Conservation (phyloP, 176 grass and related monocot species). For the Aegilops tauschii region DNA sequence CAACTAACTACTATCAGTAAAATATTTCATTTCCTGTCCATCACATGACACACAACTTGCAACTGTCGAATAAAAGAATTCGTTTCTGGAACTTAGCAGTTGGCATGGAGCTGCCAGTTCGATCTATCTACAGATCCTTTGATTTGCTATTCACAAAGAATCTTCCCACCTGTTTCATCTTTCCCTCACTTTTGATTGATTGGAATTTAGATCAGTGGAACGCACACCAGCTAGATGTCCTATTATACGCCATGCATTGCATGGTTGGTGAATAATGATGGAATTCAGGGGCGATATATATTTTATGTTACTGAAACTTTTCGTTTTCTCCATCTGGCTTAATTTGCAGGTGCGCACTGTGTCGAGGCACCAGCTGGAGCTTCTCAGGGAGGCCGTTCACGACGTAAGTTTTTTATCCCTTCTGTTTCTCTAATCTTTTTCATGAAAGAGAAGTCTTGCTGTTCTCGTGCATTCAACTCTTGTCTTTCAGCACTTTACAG, state of each 20-base stretch:
- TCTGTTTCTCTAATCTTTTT: not conserved
- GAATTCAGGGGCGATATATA: not conserved
- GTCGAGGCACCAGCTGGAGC: slow-evolving; percentile 48
- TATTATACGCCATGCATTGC: too few relatives aligned
- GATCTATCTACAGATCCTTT: too few relatives aligned
- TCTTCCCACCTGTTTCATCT: too few relatives aligned
- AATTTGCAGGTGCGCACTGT: slow-evolving; percentile 52
- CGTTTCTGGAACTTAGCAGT: not conserved
- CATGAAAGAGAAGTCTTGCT: not conserved
- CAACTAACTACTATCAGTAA: not conserved
- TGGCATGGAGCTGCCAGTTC: not conserved
- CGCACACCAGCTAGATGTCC: too few relatives aligned
- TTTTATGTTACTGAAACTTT: not conserved
- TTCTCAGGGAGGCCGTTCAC: slow-evolving; percentile 65
- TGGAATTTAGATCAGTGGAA: too few relatives aligned
- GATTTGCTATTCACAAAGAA: too few relatives aligned
- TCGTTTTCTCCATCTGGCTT: not conserved
- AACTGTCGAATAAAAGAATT: not conserved
- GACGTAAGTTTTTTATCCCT: slow-evolving; percentile 41
- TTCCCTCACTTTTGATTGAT: too few relatives aligned
- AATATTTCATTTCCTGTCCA: not conserved
- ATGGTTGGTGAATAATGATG: not conserved
- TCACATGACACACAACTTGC: too few relatives aligned
- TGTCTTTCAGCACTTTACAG: too few relatives aligned
- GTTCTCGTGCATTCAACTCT: not conserved